Percentiles rank a stretch among this genome's conserved stretches.
Evolutionary conservation across 768 basidiomycete genomes (phyloP).

Genomic region (Lactarius sanguifluus): DNA sequence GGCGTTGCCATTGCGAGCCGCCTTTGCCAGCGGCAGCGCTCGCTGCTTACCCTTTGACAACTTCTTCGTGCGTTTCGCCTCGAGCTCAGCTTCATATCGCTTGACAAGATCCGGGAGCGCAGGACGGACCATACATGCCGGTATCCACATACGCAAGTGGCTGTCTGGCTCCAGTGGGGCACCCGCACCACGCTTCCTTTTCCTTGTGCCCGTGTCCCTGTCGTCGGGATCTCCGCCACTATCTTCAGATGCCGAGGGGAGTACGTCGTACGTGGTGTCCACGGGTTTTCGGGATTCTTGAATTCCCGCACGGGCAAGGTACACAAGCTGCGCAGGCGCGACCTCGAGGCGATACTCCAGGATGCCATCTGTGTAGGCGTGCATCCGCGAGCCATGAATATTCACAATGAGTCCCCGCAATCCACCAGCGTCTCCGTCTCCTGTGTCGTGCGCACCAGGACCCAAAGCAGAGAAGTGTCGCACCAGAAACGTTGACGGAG

Average conservation of each 20-base stretch:
- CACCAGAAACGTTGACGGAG: conserved; percentile 51
- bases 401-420: conserved; percentile 54
- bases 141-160: conserved; percentile 33
- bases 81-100: conserved; percentile 53
- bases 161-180: conserved; percentile 51
- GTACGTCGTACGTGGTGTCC: conserved; percentile 30
- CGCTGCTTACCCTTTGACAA: conserved; percentile 1
- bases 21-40: neutral
- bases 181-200: conserved; percentile 39
- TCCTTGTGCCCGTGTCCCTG: conserved; percentile 47
- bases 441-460: conserved; percentile 33
- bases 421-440: conserved; percentile 38
- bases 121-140: neutral
- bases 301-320: conserved; percentile 63
- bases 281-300: conserved; percentile 51
- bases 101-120: conserved; percentile 60
- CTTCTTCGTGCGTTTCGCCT: conserved; percentile 29
- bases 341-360: conserved; percentile 83
- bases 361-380: conserved; percentile 66
- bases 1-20: no score
- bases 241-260: conserved; percentile 46
- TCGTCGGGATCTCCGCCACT: conserved; percentile 45
- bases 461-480: conserved; percentile 49
- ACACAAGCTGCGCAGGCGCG: conserved; percentile 63
- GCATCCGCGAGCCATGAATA: conserved; percentile 63